Conservation (phyloP, 2,329 filamentous ascomycete species). For the Fusarium heterosporum region DNA sequence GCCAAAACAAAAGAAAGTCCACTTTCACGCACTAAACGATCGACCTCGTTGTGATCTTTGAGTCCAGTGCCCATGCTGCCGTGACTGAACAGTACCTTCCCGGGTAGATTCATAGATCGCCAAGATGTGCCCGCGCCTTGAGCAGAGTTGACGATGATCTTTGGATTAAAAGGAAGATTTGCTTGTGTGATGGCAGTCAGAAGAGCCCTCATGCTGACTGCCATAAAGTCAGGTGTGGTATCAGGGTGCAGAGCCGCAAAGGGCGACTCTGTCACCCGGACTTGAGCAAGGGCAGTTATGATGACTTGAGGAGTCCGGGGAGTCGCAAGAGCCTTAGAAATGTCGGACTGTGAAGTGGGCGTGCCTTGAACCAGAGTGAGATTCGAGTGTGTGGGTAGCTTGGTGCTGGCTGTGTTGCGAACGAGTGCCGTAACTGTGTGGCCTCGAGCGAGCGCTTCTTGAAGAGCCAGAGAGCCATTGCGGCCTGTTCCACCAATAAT, state of each 20-base stretch:
- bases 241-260: slow-evolving; percentile 22
- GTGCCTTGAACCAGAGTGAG: slow-evolving; percentile 22
- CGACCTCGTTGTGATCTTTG: slow-evolving; percentile 29
- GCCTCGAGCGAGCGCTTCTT: slow-evolving; percentile 18
- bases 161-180: background rate
- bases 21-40: slow-evolving; percentile 10
- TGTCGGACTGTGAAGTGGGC: slow-evolving; percentile 24
- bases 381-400: slow-evolving; percentile 1
- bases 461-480: slow-evolving; percentile 23
- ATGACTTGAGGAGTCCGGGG: background rate
- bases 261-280: slow-evolving; percentile 16
- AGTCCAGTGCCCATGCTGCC: slow-evolving; percentile 24
- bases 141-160: slow-evolving; percentile 19
- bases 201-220: slow-evolving; percentile 16
- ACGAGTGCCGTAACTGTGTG: slow-evolving; percentile 29
- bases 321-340: background rate
- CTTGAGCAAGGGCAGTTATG: slow-evolving; percentile 21
- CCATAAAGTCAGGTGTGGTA: slow-evolving; percentile 22
- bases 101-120: slow-evolving; percentile 28
- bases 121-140: slow-evolving; percentile 19
- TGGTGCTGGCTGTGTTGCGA: slow-evolving; percentile 7
- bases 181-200: background rate
- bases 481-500: slow-evolving; percentile 34
- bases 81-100: slow-evolving; percentile 26
- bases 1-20: slow-evolving; percentile 17